Base-by-base conservation (phyloP, 305 asterid genomes). In the Fraxinus xanthoxyloides region DNA sequence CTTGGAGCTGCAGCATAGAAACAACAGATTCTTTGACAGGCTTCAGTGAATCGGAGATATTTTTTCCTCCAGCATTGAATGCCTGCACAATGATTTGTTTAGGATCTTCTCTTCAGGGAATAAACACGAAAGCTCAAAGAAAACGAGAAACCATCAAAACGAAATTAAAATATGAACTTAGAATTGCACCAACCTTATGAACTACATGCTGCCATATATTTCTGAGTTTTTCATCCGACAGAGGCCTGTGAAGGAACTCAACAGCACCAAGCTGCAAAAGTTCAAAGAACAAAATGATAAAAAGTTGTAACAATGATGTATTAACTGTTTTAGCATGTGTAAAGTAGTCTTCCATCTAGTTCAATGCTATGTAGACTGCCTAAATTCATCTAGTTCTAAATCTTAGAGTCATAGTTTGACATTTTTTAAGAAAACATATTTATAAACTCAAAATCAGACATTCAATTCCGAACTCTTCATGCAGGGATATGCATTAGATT, bases 151-250 rank as follows among this genome's bases (percentile, higher is more conserved):
- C 75, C 9, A 0, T 67, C 75, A 13, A 10, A 67, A 30, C 28
- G 19, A 30, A 26, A 26, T 69, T 69, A 28, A 7, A 9, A 30
- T 31, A 12, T 30, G 21, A 69, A 30, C 35, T 65, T 63, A 24
- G 38, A 43, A 34, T 0, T n/a, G 56, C 76, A 32, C 81, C 76
- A 56, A 89, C 92, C 92, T 89, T 89, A 51, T 85, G 92, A 81
- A 86, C 89, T 3, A 83, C 89, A 83, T 89, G 92, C 77, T 89
- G 92, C 90, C 92, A 89, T 51, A 89, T 81, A 31, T 89, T 89
- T 40, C 84, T 79, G 28, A 89, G 89, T 84, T 89, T 89, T 78
- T 89, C 92, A 76, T 89, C 90, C 4, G 90, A 87, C 5, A 87
- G 83, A 43, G 90, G 90, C 82, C 85, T 87, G 83, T 86, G 88